Percentiles rank a stretch among this genome's conserved stretches.
Conservation (phyloP, 768 basidiomycete species). For the Tylopilus intermedius region DNA sequence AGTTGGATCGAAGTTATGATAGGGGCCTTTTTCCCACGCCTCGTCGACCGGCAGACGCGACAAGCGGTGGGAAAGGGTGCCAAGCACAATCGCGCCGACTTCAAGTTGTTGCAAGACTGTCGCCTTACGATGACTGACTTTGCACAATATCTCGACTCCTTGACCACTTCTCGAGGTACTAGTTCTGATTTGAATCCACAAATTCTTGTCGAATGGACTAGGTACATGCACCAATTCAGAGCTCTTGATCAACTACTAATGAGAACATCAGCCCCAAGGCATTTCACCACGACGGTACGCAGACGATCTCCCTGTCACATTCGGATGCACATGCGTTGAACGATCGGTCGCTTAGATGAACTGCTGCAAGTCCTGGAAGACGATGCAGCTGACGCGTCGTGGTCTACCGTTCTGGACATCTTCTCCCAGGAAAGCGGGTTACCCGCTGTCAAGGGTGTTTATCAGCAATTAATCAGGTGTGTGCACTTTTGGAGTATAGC, state of each 20-base stretch:
- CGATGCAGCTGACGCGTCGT: constrained; percentile 16
- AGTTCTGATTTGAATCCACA: constrained; percentile 13
- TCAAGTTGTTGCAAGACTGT: background rate
- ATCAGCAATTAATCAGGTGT: constrained; percentile 16
- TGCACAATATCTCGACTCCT: constrained; percentile 18
- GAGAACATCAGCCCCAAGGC: constrained; percentile 12
- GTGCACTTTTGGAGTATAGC: background rate
- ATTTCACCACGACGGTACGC: constrained; percentile 16
- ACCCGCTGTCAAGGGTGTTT: constrained; percentile 1
- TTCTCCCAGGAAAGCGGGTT: constrained; percentile 13
- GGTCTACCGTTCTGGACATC: constrained; percentile 33
- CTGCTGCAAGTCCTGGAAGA: constrained; percentile 6
- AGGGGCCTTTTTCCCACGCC: background rate
- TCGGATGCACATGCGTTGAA: constrained; percentile 2
- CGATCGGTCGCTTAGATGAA: constrained; percentile 12
- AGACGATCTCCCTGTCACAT: background rate
- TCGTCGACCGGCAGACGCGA: background rate
- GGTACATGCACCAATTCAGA: constrained; percentile 11
- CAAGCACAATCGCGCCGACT: background rate
- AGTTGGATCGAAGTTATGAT: background rate
- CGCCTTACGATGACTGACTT: constrained; percentile 19
- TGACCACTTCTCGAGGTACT: constrained; percentile 14
- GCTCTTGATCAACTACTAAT: constrained; percentile 14
- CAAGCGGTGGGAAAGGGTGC: too few species aligned
- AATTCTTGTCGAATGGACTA: constrained; percentile 21